Conservation (phyloP, 768 basidiomycete species). For the Scleroderma citrinum region DNA sequence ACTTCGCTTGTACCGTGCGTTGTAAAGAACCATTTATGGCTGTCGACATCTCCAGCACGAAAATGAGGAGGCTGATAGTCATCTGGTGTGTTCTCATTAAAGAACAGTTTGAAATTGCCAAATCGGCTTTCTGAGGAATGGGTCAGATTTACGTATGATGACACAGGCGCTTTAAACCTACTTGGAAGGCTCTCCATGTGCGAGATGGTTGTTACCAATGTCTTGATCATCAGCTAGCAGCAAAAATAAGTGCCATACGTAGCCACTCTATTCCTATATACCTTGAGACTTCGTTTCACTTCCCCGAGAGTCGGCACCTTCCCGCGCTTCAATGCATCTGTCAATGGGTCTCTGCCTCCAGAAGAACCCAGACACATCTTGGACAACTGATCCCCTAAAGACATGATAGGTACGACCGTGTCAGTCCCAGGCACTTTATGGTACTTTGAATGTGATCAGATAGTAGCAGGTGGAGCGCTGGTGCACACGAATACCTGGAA, state of each 20-base stretch:
- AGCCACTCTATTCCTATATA: conserved; percentile 16
- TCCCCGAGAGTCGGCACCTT: conserved; percentile 69
- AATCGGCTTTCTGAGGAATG: conserved; percentile 58
- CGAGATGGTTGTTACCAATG: conserved; percentile 69
- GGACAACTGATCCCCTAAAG: conserved; percentile 54
- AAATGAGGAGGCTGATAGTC: conserved; percentile 86
- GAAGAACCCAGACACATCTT: conserved; percentile 41
- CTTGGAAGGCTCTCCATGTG: conserved; percentile 79
- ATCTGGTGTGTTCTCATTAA: conserved; percentile 69
- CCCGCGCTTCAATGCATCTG: conserved; percentile 53
- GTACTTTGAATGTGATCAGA: conserved; percentile 44
- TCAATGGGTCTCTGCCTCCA: conserved; percentile 47
- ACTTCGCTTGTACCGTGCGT: conserved; percentile 68
- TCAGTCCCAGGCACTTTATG: conserved; percentile 57
- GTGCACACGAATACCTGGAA: conserved; percentile 48
- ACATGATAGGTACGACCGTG: conserved; percentile 63
- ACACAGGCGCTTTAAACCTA: conserved; percentile 29
- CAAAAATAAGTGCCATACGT: not conserved
- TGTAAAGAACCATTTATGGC: conserved; percentile 75
- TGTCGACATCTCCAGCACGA: conserved; percentile 60
- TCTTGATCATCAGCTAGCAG: conserved; percentile 64
- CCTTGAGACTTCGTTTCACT: conserved; percentile 80
- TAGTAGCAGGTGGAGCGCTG: not conserved
- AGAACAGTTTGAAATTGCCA: conserved; percentile 86
- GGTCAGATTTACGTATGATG: not conserved